Percentiles rank a stretch among this genome's conserved stretches.
Conservation (phyloP, 805 yeast species). For the Danielozyma ontarioensis region DNA sequence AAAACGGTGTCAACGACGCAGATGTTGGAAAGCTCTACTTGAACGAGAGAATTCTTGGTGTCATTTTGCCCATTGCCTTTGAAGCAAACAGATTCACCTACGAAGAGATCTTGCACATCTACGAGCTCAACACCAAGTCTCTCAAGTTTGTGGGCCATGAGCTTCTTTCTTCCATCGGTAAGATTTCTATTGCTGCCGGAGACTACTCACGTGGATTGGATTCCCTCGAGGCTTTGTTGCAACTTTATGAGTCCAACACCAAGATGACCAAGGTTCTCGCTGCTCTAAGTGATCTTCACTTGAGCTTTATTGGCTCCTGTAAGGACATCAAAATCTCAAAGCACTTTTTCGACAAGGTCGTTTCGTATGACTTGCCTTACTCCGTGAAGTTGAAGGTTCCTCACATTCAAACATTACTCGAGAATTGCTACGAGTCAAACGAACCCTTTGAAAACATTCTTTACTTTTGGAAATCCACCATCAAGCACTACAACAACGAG, state of each 20-base stretch:
- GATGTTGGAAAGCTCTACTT: slow-evolving; percentile 43
- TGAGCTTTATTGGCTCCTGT: slow-evolving; percentile 73
- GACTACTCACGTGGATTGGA: slow-evolving; percentile 63
- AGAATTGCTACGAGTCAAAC: slow-evolving; percentile 54
- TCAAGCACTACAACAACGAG: slow-evolving; percentile 42
- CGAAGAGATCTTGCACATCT: slow-evolving; percentile 56
- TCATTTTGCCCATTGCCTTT: slow-evolving; percentile 61
- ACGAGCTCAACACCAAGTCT: slow-evolving; percentile 36
- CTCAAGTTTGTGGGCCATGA: slow-evolving; percentile 34
- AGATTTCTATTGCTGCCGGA: slow-evolving; percentile 62
- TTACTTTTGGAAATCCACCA: slow-evolving; percentile 58
- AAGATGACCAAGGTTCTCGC: slow-evolving; percentile 30
- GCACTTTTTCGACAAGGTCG: slow-evolving; percentile 69
- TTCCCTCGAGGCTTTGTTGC: slow-evolving; percentile 56
- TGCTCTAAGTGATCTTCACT: slow-evolving; percentile 67
- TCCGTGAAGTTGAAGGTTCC: slow-evolving; percentile 67
- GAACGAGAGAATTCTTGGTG: slow-evolving; percentile 62
- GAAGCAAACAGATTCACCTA: slow-evolving; percentile 55
- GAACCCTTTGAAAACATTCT: slow-evolving; percentile 55
- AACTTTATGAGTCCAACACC: slow-evolving; percentile 34
- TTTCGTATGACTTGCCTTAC: slow-evolving; percentile 68
- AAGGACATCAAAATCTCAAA: slow-evolving; percentile 67
- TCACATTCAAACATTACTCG: slow-evolving; percentile 58
- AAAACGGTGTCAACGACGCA: slow-evolving; percentile 47
- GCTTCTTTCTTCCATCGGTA: slow-evolving; percentile 66